phyloP scores from a whole-genome alignment of 1,284 basidiomycete species.

The Tilletiopsis washingtonensis region DNA sequence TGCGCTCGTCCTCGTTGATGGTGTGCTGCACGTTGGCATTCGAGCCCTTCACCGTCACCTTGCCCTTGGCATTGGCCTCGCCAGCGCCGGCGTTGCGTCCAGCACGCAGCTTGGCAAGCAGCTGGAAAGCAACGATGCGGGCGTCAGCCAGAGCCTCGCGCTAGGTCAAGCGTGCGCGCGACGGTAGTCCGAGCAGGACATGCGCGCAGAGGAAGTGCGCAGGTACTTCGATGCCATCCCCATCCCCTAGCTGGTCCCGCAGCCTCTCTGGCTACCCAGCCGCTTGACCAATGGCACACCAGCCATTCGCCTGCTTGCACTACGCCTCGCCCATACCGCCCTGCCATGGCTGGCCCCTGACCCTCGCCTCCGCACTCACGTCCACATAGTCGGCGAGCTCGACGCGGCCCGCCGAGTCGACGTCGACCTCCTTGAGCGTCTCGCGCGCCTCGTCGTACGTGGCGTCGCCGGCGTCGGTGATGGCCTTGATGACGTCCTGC shows the following conservation, averaged over 20 bases:
- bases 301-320: no score
- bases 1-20: constrained; percentile 92
- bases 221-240: no score
- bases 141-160: no score
- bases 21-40: constrained; percentile 95
- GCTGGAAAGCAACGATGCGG: constrained; percentile 44
- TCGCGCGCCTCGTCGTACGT: constrained; percentile 49
- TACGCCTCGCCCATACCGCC: no score
- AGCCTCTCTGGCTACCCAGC: no score
- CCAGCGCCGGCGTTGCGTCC: constrained; percentile 50
- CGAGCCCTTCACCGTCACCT: constrained; percentile 87
- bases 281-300: no score
- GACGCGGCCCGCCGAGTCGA: constrained; percentile 90
- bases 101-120: constrained; percentile 68
- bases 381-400: constrained; percentile 98
- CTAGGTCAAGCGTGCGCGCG: no score
- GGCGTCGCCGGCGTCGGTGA: constrained; percentile 34
- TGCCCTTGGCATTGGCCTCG: constrained; percentile 58
- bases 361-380: constrained; percentile 52
- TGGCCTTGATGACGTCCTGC: constrained; percentile 41
- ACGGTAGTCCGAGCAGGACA: no score
- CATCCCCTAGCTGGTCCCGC: no score
- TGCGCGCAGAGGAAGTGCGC: no score
- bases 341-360: no score
- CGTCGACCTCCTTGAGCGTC: constrained; percentile 86